Conservation (phyloP, 371 early-diverging fungal genomes). For the Circinella umbellata region DNA sequence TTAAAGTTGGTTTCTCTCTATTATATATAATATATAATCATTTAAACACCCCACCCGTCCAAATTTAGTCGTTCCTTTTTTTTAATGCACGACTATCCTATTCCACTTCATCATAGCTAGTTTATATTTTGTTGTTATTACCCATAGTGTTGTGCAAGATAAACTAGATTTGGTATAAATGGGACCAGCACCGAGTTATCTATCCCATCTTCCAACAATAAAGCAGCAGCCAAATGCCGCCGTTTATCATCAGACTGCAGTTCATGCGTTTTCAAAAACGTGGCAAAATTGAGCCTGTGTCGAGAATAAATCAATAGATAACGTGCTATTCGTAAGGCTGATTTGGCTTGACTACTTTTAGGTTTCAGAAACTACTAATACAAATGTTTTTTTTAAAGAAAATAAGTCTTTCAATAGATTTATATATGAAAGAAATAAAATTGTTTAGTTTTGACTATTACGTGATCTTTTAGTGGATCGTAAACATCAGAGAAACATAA, state of each 20-base stretch:
- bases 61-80: not conserved
- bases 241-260: slow-evolving; percentile 10
- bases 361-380: slow-evolving; percentile 8
- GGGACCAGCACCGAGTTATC: not conserved
- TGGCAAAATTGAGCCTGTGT: not conserved
- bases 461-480: slow-evolving; percentile 11
- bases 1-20: not conserved
- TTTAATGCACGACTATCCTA: no score
- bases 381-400: no score
- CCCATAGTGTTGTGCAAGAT: slow-evolving; percentile 6
- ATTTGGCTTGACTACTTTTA: slow-evolving; percentile 2
- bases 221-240: not conserved
- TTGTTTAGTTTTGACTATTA: not conserved
- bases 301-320: slow-evolving; percentile 1
- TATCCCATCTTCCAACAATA: slow-evolving; percentile 3
- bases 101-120: no score
- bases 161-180: slow-evolving; percentile 4
- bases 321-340: slow-evolving; percentile 8
- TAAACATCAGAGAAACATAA: slow-evolving; percentile 1
- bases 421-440: not conserved
- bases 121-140: not conserved
- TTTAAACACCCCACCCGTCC: not conserved
- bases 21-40: not conserved
- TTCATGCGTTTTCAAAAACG: not conserved
- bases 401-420: no score